A percentile compares a stretch with the other conserved stretches of the same genome.
phyloP scores from a whole-genome alignment of 441 rosid genomes.

The Croton setiger region DNA sequence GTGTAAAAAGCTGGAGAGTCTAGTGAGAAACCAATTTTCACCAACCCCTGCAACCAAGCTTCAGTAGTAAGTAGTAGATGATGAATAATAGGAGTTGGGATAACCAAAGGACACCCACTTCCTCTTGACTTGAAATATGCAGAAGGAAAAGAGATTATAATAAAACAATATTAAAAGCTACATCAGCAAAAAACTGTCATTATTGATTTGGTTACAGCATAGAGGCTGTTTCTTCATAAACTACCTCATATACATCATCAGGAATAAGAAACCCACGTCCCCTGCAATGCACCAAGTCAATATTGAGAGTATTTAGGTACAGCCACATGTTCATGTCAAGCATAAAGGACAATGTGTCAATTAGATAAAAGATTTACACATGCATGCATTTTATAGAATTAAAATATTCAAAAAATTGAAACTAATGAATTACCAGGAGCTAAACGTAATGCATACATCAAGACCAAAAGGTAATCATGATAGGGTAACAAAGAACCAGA shows the following conservation, averaged over 20 bases:
- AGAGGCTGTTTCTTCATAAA: slow-evolving; percentile 1
- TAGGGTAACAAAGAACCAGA: not conserved
- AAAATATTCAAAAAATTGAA: not conserved
- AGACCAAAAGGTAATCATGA: not conserved
- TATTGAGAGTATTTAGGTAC: not conserved
- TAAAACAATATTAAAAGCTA: too few relatives aligned
- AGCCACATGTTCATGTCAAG: not conserved
- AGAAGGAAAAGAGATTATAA: not conserved
- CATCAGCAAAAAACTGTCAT: too few relatives aligned
- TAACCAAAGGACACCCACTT: too few relatives aligned
- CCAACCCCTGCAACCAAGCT: slow-evolving; percentile 45
- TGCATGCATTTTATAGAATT: not conserved
- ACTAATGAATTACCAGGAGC: not conserved
- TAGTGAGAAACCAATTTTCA: slow-evolving; percentile 55
- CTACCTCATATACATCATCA: slow-evolving; percentile 57
- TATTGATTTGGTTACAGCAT: not conserved
- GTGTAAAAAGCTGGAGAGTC: slow-evolving; percentile 67
- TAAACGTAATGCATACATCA: not conserved
- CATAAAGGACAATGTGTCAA: not conserved
- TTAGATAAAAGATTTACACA: not conserved
- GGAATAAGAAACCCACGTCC: slow-evolving; percentile 49
- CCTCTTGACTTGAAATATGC: not conserved
- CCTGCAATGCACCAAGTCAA: slow-evolving; percentile 37
- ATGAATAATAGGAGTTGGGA: not conserved
- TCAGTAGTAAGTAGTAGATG: slow-evolving; percentile 13